Conservation (phyloP, 2,329 filamentous ascomycete species). For the Monascus ruber region DNA sequence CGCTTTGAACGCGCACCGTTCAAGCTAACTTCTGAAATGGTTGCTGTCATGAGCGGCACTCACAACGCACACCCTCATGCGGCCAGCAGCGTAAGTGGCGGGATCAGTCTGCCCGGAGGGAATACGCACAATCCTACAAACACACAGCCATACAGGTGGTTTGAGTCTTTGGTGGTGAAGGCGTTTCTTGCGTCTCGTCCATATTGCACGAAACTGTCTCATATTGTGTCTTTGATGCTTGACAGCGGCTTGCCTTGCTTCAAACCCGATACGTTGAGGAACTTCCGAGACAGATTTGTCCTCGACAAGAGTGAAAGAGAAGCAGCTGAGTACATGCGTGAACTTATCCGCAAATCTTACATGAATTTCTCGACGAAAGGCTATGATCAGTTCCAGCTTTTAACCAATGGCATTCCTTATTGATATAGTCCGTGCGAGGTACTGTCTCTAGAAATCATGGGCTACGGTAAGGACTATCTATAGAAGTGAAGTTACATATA, state of each 20-base stretch:
- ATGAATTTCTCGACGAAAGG: conserved; percentile 83
- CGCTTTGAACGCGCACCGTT: conserved; percentile 97
- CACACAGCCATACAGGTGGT: conserved; percentile 85
- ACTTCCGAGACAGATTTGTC: conserved; percentile 88
- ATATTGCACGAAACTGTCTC: conserved; percentile 76
- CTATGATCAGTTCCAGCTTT: conserved; percentile 94
- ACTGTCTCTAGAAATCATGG: no score
- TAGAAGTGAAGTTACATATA: no score
- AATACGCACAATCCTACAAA: conserved; percentile 42
- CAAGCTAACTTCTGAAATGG: conserved; percentile 95
- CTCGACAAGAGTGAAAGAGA: conserved; percentile 84
- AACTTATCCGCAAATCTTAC: conserved; percentile 80
- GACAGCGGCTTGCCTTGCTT: conserved; percentile 95
- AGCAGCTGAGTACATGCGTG: conserved; percentile 87
- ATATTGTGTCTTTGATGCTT: conserved; percentile 90
- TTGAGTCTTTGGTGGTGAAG: conserved; percentile 93
- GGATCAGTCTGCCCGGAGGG: conserved; percentile 16
- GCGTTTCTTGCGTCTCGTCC: conserved; percentile 80
- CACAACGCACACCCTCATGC: conserved; percentile 17
- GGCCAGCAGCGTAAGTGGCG: conserved; percentile 11
- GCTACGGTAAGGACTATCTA: no score
- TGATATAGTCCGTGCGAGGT: conserved; percentile 28
- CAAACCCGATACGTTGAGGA: conserved; percentile 86
- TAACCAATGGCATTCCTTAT: conserved; percentile 96
- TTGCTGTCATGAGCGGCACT: conserved; percentile 93